These are phyloP conservation scores for Pseudogymnoascus sp. DNA, from an alignment of 2,329 filamentous ascomycete species.

Conservation along the genomic window DNA sequence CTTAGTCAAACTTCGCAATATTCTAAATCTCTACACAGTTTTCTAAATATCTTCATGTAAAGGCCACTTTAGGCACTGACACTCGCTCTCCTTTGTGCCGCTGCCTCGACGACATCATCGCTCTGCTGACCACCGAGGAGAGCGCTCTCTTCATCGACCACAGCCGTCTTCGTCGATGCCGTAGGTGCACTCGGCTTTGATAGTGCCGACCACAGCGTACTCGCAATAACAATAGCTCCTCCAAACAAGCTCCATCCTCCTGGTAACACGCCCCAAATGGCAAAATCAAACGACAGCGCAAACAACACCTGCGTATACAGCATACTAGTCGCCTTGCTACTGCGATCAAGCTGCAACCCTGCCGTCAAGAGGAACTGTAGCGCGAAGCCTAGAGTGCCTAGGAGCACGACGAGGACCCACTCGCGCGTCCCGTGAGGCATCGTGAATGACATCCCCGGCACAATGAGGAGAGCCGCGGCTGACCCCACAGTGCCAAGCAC, in stretches of 20 bases:
- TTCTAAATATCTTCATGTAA: neutral
- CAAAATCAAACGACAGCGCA: slow-evolving; percentile 34
- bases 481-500: slow-evolving; percentile 61
- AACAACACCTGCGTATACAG: slow-evolving; percentile 64
- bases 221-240: slow-evolving; percentile 23
- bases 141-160: slow-evolving; percentile 24
- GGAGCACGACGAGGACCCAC: slow-evolving; percentile 59
- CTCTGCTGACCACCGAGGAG: slow-evolving; percentile 17
- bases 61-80: slow-evolving; percentile 10
- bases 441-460: slow-evolving; percentile 40
- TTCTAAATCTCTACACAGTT: neutral
- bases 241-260: slow-evolving; percentile 24
- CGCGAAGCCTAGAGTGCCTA: slow-evolving; percentile 68
- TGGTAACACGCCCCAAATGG: slow-evolving; percentile 26
- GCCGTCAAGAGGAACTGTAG: slow-evolving; percentile 83
- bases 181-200: slow-evolving; percentile 17
- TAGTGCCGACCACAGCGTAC: slow-evolving; percentile 26
- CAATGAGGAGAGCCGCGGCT: slow-evolving; percentile 36
- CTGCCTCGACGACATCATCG: slow-evolving; percentile 15
- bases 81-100: slow-evolving; percentile 16
- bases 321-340: slow-evolving; percentile 46
- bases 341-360: slow-evolving; percentile 47
- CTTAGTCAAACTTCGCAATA: neutral
- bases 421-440: slow-evolving; percentile 32
- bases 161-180: neutral